A percentile compares a stretch with the other conserved stretches of the same genome.
These are phyloP conservation scores for Mucuna pruriens DNA, from an alignment of 306 rosid genomes.

Conservation along the genomic window DNA sequence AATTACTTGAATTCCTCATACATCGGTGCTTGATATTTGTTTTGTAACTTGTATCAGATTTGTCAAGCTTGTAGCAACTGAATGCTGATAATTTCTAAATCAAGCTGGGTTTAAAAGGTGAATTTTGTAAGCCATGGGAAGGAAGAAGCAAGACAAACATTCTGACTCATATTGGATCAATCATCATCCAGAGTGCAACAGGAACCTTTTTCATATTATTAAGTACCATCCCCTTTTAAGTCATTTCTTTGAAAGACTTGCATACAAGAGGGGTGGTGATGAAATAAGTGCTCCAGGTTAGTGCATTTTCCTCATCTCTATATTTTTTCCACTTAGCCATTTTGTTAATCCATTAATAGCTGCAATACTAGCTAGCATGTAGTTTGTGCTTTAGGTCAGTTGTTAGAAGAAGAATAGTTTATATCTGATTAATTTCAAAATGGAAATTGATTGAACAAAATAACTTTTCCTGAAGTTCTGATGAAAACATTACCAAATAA, in stretches of 20 bases:
- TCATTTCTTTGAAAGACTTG: conserved; percentile 47
- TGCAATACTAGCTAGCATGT: neutral
- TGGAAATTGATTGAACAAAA: neutral
- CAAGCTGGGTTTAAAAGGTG: conserved; percentile 16
- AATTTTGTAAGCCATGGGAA: conserved; percentile 47
- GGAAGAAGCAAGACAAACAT: conserved; percentile 18
- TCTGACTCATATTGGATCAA: conserved; percentile 11
- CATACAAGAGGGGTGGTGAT: conserved; percentile 29
- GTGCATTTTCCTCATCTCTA: neutral
- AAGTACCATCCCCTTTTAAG: conserved; percentile 53
- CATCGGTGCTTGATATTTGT: neutral
- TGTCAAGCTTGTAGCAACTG: conserved; percentile 25
- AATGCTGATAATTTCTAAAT: neutral
- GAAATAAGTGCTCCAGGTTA: conserved; percentile 32
- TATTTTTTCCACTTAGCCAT: neutral
- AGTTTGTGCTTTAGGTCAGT: neutral
- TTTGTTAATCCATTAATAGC: neutral
- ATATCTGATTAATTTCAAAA: neutral
- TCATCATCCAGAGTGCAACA: conserved; percentile 39
- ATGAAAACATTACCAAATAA: neutral
- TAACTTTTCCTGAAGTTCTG: neutral
- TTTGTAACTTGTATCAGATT: conserved; percentile 33
- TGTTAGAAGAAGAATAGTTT: neutral
- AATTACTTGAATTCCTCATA: conserved; percentile 4
- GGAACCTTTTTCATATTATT: conserved; percentile 46